Conservation (phyloP, 1,139 yeast genomes). For the Pichia terricola region DNA sequence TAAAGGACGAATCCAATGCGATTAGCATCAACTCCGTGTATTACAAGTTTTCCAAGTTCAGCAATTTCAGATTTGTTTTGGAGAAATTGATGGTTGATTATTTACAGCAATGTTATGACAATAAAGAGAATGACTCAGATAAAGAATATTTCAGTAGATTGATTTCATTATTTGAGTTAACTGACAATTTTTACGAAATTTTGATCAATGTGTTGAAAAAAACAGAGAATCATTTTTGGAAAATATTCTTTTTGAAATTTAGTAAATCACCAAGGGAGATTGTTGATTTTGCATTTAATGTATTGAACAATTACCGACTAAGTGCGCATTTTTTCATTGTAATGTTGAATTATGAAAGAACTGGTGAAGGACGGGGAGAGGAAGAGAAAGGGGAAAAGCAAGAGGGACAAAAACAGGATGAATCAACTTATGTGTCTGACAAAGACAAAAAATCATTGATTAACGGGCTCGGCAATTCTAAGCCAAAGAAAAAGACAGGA, state of each 20-base stretch:
- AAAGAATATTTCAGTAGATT: constrained; percentile 22
- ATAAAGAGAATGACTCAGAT: constrained; percentile 15
- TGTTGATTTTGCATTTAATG: constrained; percentile 28
- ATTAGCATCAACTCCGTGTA: constrained; percentile 21
- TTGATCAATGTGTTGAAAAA: constrained; percentile 40
- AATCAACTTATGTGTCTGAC: constrained; percentile 2
- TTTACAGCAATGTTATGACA: constrained; percentile 24
- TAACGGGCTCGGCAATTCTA: neutral
- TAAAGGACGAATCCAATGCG: constrained; percentile 16
- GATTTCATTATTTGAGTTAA: constrained; percentile 21
- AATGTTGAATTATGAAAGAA: constrained; percentile 33
- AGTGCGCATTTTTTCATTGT: constrained; percentile 38
- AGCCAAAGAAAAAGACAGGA: neutral
- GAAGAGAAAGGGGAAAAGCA: constrained; percentile 1
- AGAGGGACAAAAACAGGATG: constrained; percentile 2
- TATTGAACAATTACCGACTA: constrained; percentile 31
- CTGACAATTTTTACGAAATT: constrained; percentile 26
- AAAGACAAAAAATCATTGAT: neutral
- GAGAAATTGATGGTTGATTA: constrained; percentile 26
- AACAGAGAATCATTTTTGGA: constrained; percentile 59
- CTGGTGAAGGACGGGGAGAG: constrained; percentile 6
- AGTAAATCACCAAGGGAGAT: constrained; percentile 32
- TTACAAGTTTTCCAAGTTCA: constrained; percentile 21
- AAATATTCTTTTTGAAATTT: constrained; percentile 35
- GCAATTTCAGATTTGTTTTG: constrained; percentile 24